These are phyloP conservation scores for Cladophialophora exuberans DNA, from an alignment of 2,329 filamentous ascomycete genomes.

Conservation along the genomic window DNA sequence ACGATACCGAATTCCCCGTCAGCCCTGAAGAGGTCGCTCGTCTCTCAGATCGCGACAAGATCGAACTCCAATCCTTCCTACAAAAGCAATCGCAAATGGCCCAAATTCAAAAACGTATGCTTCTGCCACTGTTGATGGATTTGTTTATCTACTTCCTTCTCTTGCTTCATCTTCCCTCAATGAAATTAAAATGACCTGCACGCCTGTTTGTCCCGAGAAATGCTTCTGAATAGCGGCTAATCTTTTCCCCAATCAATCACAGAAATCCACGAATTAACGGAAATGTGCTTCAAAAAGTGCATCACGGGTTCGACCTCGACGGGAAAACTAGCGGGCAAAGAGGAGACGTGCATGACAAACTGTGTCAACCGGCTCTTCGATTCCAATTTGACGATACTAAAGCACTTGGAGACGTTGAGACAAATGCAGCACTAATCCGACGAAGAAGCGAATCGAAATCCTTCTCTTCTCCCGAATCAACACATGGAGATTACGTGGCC, in stretches of 20 bases:
- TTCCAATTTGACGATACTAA: constrained; percentile 80
- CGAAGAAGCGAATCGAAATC: no score
- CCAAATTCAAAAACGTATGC: constrained; percentile 55
- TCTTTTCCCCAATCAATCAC: neutral
- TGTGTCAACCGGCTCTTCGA: constrained; percentile 95
- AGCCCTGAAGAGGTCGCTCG: constrained; percentile 28
- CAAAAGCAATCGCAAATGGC: constrained; percentile 83
- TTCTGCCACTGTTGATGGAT: no score
- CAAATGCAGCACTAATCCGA: constrained; percentile 40
- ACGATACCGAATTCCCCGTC: constrained; percentile 30
- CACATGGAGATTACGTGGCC: no score
- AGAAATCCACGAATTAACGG: constrained; percentile 69
- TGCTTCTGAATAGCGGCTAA: no score
- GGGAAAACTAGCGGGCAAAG: constrained; percentile 71
- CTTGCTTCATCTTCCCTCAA: neutral
- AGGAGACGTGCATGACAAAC: constrained; percentile 85
- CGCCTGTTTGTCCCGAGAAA: neutral
- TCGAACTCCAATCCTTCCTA: constrained; percentile 84
- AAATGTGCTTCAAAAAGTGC: constrained; percentile 95
- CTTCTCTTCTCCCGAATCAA: no score
- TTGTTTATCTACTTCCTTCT: no score
- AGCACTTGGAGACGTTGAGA: constrained; percentile 73
- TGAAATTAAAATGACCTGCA: neutral
- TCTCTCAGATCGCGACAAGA: constrained; percentile 80
- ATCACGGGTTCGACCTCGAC: constrained; percentile 73